Conservation (phyloP, 345 rosid genomes). For the Brassica nigra region DNA sequence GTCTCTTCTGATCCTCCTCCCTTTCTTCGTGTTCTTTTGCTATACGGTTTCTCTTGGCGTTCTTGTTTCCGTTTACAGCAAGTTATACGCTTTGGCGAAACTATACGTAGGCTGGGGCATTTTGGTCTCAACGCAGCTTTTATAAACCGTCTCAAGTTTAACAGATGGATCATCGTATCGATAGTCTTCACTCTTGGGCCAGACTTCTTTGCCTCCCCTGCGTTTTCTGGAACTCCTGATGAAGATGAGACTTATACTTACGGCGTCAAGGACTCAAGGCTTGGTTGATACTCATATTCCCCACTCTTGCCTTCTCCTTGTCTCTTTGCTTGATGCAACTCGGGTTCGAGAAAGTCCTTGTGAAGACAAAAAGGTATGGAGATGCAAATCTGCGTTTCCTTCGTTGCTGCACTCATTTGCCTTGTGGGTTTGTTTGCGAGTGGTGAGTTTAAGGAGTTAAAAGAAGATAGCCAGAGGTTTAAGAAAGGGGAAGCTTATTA, state of each 20-base stretch:
- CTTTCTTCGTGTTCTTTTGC: constrained; percentile 23
- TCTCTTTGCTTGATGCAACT: constrained; percentile 34
- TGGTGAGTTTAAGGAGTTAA: constrained; percentile 37
- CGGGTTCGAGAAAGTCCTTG: constrained; percentile 35
- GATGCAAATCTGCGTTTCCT: constrained; percentile 39
- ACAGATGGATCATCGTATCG: constrained; percentile 49
- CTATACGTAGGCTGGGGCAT: constrained; percentile 45
- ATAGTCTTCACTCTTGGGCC: constrained; percentile 36
- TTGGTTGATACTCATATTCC: constrained; percentile 35
- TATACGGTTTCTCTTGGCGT: constrained; percentile 45
- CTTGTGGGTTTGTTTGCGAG: constrained; percentile 31
- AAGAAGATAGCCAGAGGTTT: constrained; percentile 35
- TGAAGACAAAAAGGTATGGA: constrained; percentile 37
- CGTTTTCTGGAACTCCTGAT: constrained; percentile 29
- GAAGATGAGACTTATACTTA: constrained; percentile 33
- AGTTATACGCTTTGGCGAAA: constrained; percentile 37
- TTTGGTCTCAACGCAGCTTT: constrained; percentile 47
- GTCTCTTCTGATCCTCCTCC: no score
- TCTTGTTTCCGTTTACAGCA: constrained; percentile 41
- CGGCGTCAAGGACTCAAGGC: constrained; percentile 31
- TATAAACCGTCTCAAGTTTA: constrained; percentile 52
- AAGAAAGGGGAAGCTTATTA: constrained; percentile 36
- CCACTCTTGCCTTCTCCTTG: constrained; percentile 41
- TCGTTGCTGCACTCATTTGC: constrained; percentile 33
- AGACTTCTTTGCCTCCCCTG: constrained; percentile 17